phyloP scores from a whole-genome alignment of 305 asterid species.

The Ilex paraguariensis region DNA sequence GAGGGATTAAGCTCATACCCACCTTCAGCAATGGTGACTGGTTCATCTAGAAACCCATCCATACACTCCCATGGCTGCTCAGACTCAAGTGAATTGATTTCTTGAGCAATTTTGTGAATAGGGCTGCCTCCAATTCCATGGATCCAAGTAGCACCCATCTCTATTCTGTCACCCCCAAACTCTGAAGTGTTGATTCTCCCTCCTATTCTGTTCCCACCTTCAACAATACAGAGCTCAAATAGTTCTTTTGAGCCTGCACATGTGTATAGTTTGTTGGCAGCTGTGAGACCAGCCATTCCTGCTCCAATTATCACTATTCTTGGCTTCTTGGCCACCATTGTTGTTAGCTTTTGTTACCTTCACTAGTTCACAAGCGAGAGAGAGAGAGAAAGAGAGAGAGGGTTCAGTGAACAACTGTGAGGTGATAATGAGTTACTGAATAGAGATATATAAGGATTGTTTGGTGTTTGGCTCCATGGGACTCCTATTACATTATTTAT shows the following conservation, averaged over 20 bases:
- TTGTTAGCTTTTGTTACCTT: neutral
- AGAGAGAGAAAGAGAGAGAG: neutral
- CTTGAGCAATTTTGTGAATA: slow-evolving; percentile 53
- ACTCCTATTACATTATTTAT: slow-evolving; percentile 2
- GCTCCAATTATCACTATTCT: slow-evolving; percentile 88
- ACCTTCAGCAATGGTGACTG: slow-evolving; percentile 64
- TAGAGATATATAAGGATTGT: slow-evolving; percentile 10
- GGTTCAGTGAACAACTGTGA: neutral
- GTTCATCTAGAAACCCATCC: slow-evolving; percentile 50
- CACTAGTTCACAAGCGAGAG: neutral
- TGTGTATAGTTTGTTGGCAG: slow-evolving; percentile 70
- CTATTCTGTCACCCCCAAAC: slow-evolving; percentile 78
- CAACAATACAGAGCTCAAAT: slow-evolving; percentile 61
- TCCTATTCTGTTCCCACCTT: slow-evolving; percentile 74
- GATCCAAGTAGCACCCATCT: slow-evolving; percentile 95
- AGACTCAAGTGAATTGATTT: slow-evolving; percentile 38
- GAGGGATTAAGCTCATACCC: slow-evolving; percentile 42
- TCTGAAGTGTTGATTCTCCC: slow-evolving; percentile 70
- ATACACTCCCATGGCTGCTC: slow-evolving; percentile 85
- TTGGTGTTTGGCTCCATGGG: neutral
- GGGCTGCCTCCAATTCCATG: slow-evolving; percentile 88
- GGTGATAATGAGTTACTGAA: slow-evolving; percentile 9
- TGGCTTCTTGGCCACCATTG: slow-evolving; percentile 73
- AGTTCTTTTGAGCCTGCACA: slow-evolving; percentile 25
- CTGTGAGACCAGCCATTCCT: slow-evolving; percentile 95